Evolutionary conservation across 2,329 filamentous ascomycete genomes (phyloP).

Genomic region (Phaeosphaeria sp.): DNA sequence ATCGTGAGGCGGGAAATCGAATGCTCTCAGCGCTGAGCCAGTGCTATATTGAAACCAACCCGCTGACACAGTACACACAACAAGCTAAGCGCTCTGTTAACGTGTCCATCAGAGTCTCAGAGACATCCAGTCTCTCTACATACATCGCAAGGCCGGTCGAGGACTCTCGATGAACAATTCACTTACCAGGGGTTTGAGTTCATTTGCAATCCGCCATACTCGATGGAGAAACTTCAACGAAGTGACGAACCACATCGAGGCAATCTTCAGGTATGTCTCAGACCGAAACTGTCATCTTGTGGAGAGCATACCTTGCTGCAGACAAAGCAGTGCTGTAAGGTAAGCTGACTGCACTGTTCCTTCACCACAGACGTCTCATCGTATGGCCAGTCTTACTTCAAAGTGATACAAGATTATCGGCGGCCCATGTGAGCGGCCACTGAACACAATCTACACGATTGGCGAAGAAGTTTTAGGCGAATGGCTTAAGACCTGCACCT

Average conservation of each 20-base stretch:
- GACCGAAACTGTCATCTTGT: not conserved
- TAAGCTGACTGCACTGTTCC: slow-evolving; percentile 5
- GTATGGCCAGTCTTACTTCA: not conserved
- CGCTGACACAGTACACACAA: not conserved
- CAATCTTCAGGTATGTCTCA: not conserved
- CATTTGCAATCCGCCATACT: not conserved
- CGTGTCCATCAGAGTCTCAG: not conserved
- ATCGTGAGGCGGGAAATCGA: too few relatives aligned
- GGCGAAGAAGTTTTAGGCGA: not conserved
- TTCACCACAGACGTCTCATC: not conserved
- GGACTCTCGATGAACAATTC: not conserved
- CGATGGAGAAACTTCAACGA: not conserved
- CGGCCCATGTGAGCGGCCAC: not conserved
- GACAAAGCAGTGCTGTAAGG: not conserved
- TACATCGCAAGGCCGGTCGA: not conserved
- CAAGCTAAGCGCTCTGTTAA: not conserved
- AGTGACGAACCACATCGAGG: not conserved
- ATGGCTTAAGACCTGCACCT: not conserved
- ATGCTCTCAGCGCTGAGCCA: too few relatives aligned
- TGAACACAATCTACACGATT: not conserved
- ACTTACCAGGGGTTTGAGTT: not conserved
- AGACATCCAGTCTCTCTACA: not conserved
- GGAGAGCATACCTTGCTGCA: not conserved
- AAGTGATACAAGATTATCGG: not conserved
- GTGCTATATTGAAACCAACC: too few relatives aligned